Evolutionary conservation across 495 filamentous ascomycete species (phyloP), one percentile per base, ranked within the genome.

Genomic region (Cercophora newfieldiana): DNA sequence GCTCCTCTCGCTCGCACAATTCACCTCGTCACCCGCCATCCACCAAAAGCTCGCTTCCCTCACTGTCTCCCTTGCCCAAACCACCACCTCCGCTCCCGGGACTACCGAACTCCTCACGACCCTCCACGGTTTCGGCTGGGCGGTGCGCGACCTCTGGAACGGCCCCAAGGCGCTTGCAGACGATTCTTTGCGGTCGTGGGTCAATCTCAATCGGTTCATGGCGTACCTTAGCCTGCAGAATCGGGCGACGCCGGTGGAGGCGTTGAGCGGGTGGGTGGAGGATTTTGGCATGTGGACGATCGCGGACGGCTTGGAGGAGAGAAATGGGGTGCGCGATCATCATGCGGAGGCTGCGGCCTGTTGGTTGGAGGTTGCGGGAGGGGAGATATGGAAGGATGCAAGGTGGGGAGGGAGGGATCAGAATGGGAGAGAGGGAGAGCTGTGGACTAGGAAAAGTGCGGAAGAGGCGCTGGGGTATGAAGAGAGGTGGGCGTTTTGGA

Each of bases 221-320:
- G 51, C 51, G 14, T 28, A 26, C 51, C 21, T 55, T 7, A 24
- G 14, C 14, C 10, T 55, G 51, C 51, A 55, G 51, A 26, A 55
- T 26, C 51, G 51, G 19, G 18, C 4, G 18, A 55, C 51, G 51
- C 51, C 51, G 3, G 51, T 26, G 19, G 51, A 22, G 51, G 21
- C 51, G 51, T 28, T 55, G 51, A 26, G 18, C 7, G 51, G 51
- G 25, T 55, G 51, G 51, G 51, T 55, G 10, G 51, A 55, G 51
- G 51, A 55, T 26, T 55, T 55, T 55, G 51, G 51, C 5, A 55
- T 55, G 51, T 55, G 51, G 51, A 55, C 51, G 5, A 55, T 55
- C 22, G 10, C 6, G 3, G 51, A 55, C 25, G 51, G 51, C 7
- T 55, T 55, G 51, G 51, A 55, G 24, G 18, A 18, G 3, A 26